Evolutionary conservation across 163 green algal genomes (phyloP), one percentile per base, ranked within the genome.

Genomic region (Chlorella variabilis): DNA sequence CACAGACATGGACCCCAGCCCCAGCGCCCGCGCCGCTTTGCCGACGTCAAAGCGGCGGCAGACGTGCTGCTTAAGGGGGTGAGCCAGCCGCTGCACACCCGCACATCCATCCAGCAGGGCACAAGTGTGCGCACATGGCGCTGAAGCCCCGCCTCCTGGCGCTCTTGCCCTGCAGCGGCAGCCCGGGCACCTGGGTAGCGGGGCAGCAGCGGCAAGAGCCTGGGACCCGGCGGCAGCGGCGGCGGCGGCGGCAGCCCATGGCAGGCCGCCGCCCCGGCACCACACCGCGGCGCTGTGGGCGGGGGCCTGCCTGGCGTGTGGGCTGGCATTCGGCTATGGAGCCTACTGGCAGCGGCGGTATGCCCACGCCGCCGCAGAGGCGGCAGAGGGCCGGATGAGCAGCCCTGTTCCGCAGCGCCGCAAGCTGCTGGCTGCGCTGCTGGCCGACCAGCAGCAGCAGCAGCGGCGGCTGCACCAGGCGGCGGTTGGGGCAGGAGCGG

Each of bases 31-130:
- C 5, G 54, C 73, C 73, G 73, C 38, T 80, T 80, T 39, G 29
- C 73, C 2, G 36, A 56, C 4, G n/a, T 80, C 54, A 80, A 80
- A 38, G 3, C 34, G 2, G 73, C 73, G 0, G 73, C 73, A 31
- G 73, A 80, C 15, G 27, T 58, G 38, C 73, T 80, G 38, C 56
- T 80, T 9, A 78, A 78, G 71, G 71, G 45, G 11, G n/a, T n/a
- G n/a, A n/a, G n/a, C n/a, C n/a, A n/a, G n/a, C n/a, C n/a, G n/a
- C n/a, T n/a, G n/a, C n/a, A n/a, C n/a, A n/a, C n/a, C n/a, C n/a
- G n/a, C n/a, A n/a, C n/a, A n/a, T n/a, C n/a, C n/a, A n/a, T n/a
- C n/a, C n/a, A n/a, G n/a, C n/a, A n/a, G n/a, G n/a, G n/a, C n/a
- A n/a, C n/a, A n/a, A n/a, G n/a, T n/a, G n/a, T n/a, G n/a, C n/a